Base-by-base conservation (phyloP, 371 early-diverging fungal species). In the Basidiobolus heterosporus region DNA sequence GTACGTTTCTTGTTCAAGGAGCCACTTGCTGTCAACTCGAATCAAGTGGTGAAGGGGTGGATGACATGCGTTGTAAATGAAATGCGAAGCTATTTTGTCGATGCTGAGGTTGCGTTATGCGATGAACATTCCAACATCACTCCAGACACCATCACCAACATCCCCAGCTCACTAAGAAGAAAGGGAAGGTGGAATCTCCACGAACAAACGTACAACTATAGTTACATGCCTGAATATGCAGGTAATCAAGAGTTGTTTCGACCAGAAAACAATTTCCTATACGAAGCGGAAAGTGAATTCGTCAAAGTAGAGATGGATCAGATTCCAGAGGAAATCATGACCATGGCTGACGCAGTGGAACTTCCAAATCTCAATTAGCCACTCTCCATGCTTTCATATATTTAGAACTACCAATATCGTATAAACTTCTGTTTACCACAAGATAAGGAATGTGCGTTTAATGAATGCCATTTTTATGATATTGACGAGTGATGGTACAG, bases 11-110 rank as follows among this genome's bases (percentile, higher is more conserved):
- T 95, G 41, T 78, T 95, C 43, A 79, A 81, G 54, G 90, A 91
- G 57, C 98, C 98, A 2, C 60, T 97, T 36, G 98, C 93, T 0
- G 88, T 93, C 11, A 97, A 97, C 62, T 82, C 88, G 0, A 82
- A 78, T 16, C 88, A 94, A 61, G 60, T 61, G 0, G 62, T 97
- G 23, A 67, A 69, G 14, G 98, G 98, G 1, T 75, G 80, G 78
- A 74, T 94, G 68, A 74, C 78, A 18, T 77, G 87, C 59, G 68
- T 70, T 39, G 91, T 84, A 38, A 97, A 97, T 61, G 78, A 76
- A 39, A 79, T 86, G 75, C 75, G 98, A 36, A 87, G 88, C 45
- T 94, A 97, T 61, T 82, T 83, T 14, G 72, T 93, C 22, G 67
- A 56, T 36, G 73, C 73, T 0, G 77, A 85, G 55, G 58, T 91